These are phyloP conservation scores for Penicillium sp. DNA, from an alignment of 2,329 filamentous ascomycete species.

Conservation along the genomic window DNA sequence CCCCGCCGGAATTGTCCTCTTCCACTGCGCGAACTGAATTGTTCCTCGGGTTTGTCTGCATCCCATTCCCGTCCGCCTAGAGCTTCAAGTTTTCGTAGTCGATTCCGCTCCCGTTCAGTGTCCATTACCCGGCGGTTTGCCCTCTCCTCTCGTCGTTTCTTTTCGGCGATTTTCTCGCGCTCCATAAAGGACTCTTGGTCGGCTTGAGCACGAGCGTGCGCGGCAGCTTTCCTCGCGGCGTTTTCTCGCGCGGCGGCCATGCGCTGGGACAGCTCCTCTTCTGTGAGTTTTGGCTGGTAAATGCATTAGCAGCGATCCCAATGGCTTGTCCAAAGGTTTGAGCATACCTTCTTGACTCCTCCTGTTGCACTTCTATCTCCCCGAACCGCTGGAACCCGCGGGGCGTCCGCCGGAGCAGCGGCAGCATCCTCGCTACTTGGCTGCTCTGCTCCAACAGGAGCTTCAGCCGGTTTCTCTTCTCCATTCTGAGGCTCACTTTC, in stretches of 20 bases:
- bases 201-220: slow-evolving; percentile 69
- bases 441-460: slow-evolving; percentile 18
- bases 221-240: slow-evolving; percentile 63
- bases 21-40: slow-evolving; percentile 51
- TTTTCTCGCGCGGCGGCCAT: slow-evolving; percentile 66
- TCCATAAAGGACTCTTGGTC: slow-evolving; percentile 68
- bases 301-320: slow-evolving; percentile 30
- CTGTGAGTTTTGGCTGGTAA: slow-evolving; percentile 64
- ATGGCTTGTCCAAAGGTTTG: background rate
- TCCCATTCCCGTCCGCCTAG: slow-evolving; percentile 67
- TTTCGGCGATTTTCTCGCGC: slow-evolving; percentile 63
- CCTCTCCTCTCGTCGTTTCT: slow-evolving; percentile 57
- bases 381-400: slow-evolving; percentile 53
- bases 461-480: slow-evolving; percentile 25
- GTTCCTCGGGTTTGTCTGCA: slow-evolving; percentile 63
- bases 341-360: slow-evolving; percentile 53
- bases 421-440: slow-evolving; percentile 25
- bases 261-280: slow-evolving; percentile 65
- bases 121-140: slow-evolving; percentile 64
- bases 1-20: slow-evolving; percentile 54
- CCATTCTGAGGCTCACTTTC: slow-evolving; percentile 19
- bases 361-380: slow-evolving; percentile 61
- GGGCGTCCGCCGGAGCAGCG: slow-evolving; percentile 25
- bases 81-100: slow-evolving; percentile 63
- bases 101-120: slow-evolving; percentile 65